A percentile compares a stretch with the other conserved stretches of the same genome.
Conservation (phyloP, 192 early-diverging fungal genomes). For the Coemansia sp. region DNA sequence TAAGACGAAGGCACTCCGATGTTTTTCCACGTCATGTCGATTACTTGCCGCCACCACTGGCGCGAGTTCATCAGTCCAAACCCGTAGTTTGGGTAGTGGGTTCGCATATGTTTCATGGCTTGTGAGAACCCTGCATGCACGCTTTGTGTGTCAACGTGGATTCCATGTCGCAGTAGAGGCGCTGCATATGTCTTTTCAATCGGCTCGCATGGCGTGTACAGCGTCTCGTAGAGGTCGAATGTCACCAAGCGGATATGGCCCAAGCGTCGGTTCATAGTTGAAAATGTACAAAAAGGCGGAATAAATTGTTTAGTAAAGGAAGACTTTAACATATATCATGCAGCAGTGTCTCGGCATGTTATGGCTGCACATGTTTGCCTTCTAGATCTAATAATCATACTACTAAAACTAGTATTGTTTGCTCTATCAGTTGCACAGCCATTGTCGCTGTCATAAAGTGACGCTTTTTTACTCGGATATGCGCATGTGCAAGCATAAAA, state of each 20-base stretch:
- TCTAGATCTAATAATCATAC: no score
- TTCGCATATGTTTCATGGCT: slow-evolving; percentile 45
- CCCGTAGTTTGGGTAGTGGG: slow-evolving; percentile 60
- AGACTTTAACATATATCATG: no score
- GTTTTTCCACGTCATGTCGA: slow-evolving; percentile 51
- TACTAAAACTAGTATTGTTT: no score
- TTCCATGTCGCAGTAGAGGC: slow-evolving; percentile 46
- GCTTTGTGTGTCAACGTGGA: slow-evolving; percentile 27
- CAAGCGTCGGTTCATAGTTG: slow-evolving; percentile 15
- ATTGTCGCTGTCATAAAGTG: no score
- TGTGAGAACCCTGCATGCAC: slow-evolving; percentile 37
- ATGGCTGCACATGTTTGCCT: no score
- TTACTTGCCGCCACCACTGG: slow-evolving; percentile 61
- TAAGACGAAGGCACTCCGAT: slow-evolving; percentile 20
- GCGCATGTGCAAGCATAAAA: no score
- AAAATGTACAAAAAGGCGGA: not conserved
- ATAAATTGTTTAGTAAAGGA: no score
- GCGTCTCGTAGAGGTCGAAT: slow-evolving; percentile 65
- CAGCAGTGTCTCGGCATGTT: no score
- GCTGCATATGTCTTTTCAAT: slow-evolving; percentile 29
- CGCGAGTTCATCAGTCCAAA: slow-evolving; percentile 39
- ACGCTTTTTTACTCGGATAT: no score
- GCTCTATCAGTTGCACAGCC: no score
- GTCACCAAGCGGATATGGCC: slow-evolving; percentile 58
- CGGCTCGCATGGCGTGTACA: slow-evolving; percentile 56